phyloP scores from a whole-genome alignment of 2,329 filamentous ascomycete genomes.

The Cordyceps tenuipes region DNA sequence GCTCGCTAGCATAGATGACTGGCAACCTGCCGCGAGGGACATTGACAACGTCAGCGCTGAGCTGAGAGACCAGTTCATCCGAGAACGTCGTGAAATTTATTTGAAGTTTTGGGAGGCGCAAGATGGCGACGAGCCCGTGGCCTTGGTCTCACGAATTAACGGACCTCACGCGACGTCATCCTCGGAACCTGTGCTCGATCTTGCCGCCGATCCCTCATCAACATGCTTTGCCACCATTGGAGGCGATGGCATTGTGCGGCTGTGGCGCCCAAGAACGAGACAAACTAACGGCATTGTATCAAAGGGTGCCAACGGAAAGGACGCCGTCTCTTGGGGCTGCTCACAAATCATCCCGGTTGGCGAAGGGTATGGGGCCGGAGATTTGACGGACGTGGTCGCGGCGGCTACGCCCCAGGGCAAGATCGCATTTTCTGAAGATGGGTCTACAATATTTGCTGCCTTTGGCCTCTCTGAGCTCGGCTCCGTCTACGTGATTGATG shows the following conservation, averaged over 20 bases:
- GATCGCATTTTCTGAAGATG: conserved; percentile 74
- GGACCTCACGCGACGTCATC: conserved; percentile 60
- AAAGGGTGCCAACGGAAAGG: conserved; percentile 48
- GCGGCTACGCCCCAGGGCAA: conserved; percentile 43
- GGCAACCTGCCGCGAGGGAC: conserved; percentile 67
- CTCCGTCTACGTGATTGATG: conserved; percentile 68
- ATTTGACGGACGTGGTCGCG: conserved; percentile 21
- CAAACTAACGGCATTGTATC: conserved; percentile 59
- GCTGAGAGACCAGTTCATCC: conserved; percentile 35
- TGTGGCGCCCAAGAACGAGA: conserved; percentile 72
- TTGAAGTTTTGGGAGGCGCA: conserved; percentile 85
- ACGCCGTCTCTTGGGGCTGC: conserved; percentile 67
- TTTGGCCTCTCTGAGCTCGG: conserved; percentile 47
- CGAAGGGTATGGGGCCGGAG: conserved; percentile 37
- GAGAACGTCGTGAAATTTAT: conserved; percentile 60
- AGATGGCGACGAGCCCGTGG: conserved; percentile 50
- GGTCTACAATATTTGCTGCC: conserved; percentile 69
- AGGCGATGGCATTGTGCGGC: conserved; percentile 64
- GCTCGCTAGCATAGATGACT: conserved; percentile 88
- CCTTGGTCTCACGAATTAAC: conserved; percentile 75
- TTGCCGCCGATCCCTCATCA: conserved; percentile 61
- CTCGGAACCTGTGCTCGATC: conserved; percentile 56
- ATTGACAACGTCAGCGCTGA: conserved; percentile 38
- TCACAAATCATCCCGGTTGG: conserved; percentile 49
- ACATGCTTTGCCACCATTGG: conserved; percentile 78